phyloP scores from a whole-genome alignment of 2,329 filamentous ascomycete genomes.

The Aureobasidium sp. region DNA sequence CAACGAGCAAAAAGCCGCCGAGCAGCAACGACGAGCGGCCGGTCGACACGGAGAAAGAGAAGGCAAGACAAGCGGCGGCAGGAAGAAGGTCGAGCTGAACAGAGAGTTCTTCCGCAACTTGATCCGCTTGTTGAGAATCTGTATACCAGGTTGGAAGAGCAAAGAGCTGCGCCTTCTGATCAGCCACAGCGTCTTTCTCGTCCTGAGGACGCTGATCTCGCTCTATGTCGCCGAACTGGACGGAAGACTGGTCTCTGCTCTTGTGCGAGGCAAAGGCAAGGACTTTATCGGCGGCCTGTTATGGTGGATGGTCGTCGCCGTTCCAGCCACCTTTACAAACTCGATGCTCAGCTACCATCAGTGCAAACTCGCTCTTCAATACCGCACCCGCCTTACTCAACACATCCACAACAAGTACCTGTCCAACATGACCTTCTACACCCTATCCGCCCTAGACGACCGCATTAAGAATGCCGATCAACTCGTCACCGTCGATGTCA shows the following conservation, averaged over 20 bases:
- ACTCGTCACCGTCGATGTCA: slow-evolving; percentile 91
- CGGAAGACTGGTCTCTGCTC: slow-evolving; percentile 79
- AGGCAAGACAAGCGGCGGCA: slow-evolving; percentile 18
- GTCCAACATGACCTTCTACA: slow-evolving; percentile 96
- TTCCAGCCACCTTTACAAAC: slow-evolving; percentile 96
- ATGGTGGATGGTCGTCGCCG: slow-evolving; percentile 97
- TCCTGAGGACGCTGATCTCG: slow-evolving; percentile 84
- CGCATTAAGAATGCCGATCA: slow-evolving; percentile 98
- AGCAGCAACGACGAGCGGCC: slow-evolving; percentile 45
- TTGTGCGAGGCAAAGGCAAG: slow-evolving; percentile 83
- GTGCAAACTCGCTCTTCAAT: slow-evolving; percentile 85
- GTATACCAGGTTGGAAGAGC: slow-evolving; percentile 81
- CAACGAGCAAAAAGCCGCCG: slow-evolving; percentile 73
- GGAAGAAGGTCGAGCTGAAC: slow-evolving; percentile 78
- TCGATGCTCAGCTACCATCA: slow-evolving; percentile 98
- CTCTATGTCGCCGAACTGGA: slow-evolving; percentile 95
- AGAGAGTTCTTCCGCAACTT: slow-evolving; percentile 75
- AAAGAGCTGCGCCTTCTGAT: slow-evolving; percentile 79
- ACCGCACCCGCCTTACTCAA: slow-evolving; percentile 86
- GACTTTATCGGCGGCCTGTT: slow-evolving; percentile 82
- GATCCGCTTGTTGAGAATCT: slow-evolving; percentile 69
- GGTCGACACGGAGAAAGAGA: slow-evolving; percentile 27
- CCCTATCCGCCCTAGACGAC: slow-evolving; percentile 87
- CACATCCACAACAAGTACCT: slow-evolving; percentile 93
- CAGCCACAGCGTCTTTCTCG: slow-evolving; percentile 88